Evolutionary conservation across 176 grass and related monocot species (phyloP), one percentile per base, ranked within the genome.

Genomic region (Dendrocalamus sinicus): DNA sequence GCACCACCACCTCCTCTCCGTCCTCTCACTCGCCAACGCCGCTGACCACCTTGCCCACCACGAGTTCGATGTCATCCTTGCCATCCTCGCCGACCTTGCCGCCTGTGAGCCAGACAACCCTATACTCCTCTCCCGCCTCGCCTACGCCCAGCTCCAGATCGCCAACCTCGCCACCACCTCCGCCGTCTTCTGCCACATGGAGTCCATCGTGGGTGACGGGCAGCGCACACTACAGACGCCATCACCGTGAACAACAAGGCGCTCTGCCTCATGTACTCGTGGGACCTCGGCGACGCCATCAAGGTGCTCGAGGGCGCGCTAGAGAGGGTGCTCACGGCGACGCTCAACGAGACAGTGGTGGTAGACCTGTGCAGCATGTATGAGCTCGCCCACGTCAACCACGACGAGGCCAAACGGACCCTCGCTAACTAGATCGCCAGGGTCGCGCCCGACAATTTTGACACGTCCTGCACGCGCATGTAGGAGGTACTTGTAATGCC

Each of bases 361-460:
- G 90, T 95, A n/a, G 95, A 94, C 80, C 75, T 97, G 53, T 94
- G 95, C 89, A 94, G 95, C 55, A 94, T 97, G 95, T 97, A 94
- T 45, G 95, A 97, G 88, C 95, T 97, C 58, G 95, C 95, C 24
- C 94, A 58, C 35, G 92, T 97, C 83, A 97, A 94, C 71, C 86
- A 94, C 54, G 79, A 68, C 12, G 92, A 94, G 52, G 88, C 94
- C 62, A 97, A 94, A 88, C 90, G 89, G 69, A 97, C 26, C 68
- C 92, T 97, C 19, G 50, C 87, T 3, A 89, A 88, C 30, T 98
- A 93, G 96, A 92, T 98, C 2, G 68, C 89, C 32, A 92, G 87
- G 78, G 96, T 98, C 1, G 96, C 96, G 2, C 92, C 93, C 0
- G 91, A 98, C 70, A 93, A 96, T 66, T 98, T 98, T 23, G 91